A percentile compares a stretch with the other conserved stretches of the same genome.
Evolutionary conservation across 1,284 basidiomycete genomes (phyloP).

Genomic region (Vanrija sp.): DNA sequence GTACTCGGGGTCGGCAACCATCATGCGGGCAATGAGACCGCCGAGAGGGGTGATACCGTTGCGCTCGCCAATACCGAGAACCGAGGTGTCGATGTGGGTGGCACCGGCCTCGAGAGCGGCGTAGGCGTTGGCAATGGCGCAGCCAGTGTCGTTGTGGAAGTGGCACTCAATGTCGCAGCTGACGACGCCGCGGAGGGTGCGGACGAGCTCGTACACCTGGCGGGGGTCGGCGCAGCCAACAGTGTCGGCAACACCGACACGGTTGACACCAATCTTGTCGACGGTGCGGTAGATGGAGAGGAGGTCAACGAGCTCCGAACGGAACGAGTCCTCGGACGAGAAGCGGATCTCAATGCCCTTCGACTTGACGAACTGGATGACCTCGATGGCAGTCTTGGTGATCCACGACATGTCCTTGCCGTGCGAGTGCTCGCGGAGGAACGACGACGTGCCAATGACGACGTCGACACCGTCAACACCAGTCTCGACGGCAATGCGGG

Average conservation of each 20-base stretch:
- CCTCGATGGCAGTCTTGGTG: conserved; percentile 92
- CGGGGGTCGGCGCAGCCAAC: conserved; percentile 98
- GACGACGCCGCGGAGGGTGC: conserved; percentile 92
- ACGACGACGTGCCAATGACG: conserved; percentile 98
- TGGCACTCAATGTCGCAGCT: conserved; percentile 97
- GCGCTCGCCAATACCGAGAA: conserved; percentile 95
- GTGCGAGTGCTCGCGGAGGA: conserved; percentile 98
- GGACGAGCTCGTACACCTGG: conserved; percentile 97
- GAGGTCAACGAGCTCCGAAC: conserved; percentile 97
- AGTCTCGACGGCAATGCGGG: conserved; percentile 96
- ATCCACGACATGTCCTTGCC: conserved; percentile 99
- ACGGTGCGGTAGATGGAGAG: conserved; percentile 99
- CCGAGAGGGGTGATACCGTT: conserved; percentile 98
- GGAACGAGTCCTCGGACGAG: conserved; percentile 99
- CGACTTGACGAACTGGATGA: conserved; percentile 99
- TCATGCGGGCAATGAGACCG: conserved; percentile 90
- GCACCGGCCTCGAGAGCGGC: conserved; percentile 97
- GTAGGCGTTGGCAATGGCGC: conserved; percentile 97
- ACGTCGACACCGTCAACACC: conserved; percentile 99
- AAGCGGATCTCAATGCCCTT: conserved; percentile 99
- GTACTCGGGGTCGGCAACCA: conserved; percentile 90
- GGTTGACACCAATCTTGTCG: conserved; percentile 99
- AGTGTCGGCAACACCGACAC: conserved; percentile 98
- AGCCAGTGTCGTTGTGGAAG: conserved; percentile 94
- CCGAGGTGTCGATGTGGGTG: conserved; percentile 94